phyloP scores from a whole-genome alignment of 2,329 filamentous ascomycete genomes.

The Trichophyton benhamiae region DNA sequence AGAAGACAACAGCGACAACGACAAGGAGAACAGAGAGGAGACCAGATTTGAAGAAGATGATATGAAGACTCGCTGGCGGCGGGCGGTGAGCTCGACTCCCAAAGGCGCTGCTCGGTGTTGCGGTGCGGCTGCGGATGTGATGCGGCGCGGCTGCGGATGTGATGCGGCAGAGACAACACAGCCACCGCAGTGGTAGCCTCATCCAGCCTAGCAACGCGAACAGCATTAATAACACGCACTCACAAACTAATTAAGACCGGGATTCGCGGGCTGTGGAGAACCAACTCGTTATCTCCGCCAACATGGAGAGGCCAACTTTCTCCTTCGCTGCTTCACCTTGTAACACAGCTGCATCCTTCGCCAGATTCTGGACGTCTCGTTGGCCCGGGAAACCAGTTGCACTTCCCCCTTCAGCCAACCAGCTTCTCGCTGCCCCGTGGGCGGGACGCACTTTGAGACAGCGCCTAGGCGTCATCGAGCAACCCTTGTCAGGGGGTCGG shows the following conservation, averaged over 20 bases:
- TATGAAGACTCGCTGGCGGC: background rate
- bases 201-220: background rate
- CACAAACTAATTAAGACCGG: too few relatives aligned
- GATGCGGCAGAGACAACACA: background rate
- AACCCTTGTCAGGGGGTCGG: slow-evolving; percentile 1
- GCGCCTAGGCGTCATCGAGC: background rate
- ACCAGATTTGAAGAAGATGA: background rate
- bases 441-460: background rate
- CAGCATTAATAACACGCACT: too few relatives aligned
- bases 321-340: background rate
- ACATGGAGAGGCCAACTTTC: background rate
- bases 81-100: too few relatives aligned
- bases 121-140: background rate
- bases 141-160: background rate
- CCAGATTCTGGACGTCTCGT: background rate
- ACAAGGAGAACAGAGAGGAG: too few relatives aligned
- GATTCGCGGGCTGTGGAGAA: background rate
- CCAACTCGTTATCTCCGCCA: background rate
- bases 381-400: background rate
- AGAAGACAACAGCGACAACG: too few relatives aligned
- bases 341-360: background rate
- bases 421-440: background rate
- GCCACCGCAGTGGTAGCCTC: background rate
- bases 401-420: background rate
- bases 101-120: too few relatives aligned